Evolutionary conservation across 2,329 filamentous ascomycete genomes (phyloP).

Genomic region (Penicillium rolfsii): DNA sequence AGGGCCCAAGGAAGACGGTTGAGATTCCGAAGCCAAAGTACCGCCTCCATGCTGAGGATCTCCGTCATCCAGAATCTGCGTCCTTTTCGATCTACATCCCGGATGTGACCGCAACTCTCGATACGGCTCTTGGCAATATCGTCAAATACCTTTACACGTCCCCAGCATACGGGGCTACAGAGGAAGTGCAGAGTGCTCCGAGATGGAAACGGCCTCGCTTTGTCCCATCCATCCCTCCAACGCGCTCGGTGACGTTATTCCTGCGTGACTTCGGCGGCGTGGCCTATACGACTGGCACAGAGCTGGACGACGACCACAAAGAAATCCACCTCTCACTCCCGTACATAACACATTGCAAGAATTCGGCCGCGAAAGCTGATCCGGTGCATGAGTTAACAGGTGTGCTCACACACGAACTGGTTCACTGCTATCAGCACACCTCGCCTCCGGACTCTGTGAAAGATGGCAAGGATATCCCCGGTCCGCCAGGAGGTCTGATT

Average conservation of each 20-base stretch:
- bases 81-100: slow-evolving; percentile 71
- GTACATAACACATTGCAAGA: slow-evolving; percentile 61
- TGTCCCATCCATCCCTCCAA: slow-evolving; percentile 57
- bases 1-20: slow-evolving; percentile 9
- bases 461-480: slow-evolving; percentile 22
- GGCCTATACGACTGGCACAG: slow-evolving; percentile 81
- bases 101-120: slow-evolving; percentile 61
- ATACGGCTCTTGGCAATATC: slow-evolving; percentile 67
- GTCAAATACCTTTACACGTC: slow-evolving; percentile 70
- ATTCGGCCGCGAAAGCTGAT: slow-evolving; percentile 28
- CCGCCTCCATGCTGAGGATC: slow-evolving; percentile 40
- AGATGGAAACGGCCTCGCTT: slow-evolving; percentile 27
- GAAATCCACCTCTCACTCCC: slow-evolving; percentile 84
- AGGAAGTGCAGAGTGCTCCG: slow-evolving; percentile 14
- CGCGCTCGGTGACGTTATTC: slow-evolving; percentile 82
- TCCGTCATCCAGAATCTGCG: slow-evolving; percentile 37
- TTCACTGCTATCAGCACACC: slow-evolving; percentile 91
- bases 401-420: slow-evolving; percentile 87
- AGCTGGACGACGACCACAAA: slow-evolving; percentile 83
- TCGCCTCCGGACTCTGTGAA: slow-evolving; percentile 53
- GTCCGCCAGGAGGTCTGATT: slow-evolving; percentile 71
- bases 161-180: neutral
- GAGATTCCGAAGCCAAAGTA: slow-evolving; percentile 38
- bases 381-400: slow-evolving; percentile 69
- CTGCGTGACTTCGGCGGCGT: slow-evolving; percentile 80